These are phyloP conservation scores for Stagonosporopsis chrysanthemi DNA, from an alignment of 2,329 filamentous ascomycete genomes.

Conservation along the genomic window DNA sequence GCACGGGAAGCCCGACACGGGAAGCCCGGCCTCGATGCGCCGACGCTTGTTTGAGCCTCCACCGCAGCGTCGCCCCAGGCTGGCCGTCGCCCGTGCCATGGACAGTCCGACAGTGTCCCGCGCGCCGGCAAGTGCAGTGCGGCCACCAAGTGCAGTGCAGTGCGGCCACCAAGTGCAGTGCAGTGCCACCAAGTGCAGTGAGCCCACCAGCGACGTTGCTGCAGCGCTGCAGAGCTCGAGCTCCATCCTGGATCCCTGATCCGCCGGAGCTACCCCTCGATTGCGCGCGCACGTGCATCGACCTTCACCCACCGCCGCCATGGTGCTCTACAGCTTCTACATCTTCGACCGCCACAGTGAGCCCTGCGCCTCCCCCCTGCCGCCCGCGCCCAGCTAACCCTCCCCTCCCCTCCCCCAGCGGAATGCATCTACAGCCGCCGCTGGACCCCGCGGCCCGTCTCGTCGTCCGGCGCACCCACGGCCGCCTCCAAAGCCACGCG, in stretches of 20 bases:
- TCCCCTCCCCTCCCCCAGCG: constrained; percentile 67
- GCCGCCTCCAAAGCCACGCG: constrained; percentile 55
- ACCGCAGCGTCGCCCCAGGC: neutral
- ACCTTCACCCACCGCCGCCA: constrained; percentile 50
- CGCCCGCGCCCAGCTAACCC: neutral
- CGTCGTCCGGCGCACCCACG: constrained; percentile 33
- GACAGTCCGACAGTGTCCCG: too few species aligned
- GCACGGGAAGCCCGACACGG: neutral
- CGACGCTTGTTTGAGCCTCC: neutral
- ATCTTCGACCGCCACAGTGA: constrained; percentile 98
- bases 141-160: too few species aligned
- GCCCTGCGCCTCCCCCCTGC: constrained; percentile 27
- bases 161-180: too few species aligned
- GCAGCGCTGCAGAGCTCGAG: neutral
- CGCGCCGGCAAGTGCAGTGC: neutral
- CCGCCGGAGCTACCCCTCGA: constrained; percentile 11
- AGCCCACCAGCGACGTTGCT: neutral
- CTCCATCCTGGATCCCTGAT: constrained; percentile 8
- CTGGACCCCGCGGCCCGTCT: constrained; percentile 70
- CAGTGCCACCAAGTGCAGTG: neutral
- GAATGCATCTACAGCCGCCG: constrained; percentile 96
- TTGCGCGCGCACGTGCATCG: constrained; percentile 6
- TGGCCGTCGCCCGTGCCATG: neutral
- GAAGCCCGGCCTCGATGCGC: constrained; percentile 1
- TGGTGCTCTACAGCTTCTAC: constrained; percentile 98